Evolutionary conservation across 2,329 filamentous ascomycete genomes (phyloP), one percentile per base, ranked within the genome.

Genomic region (Madurella fahalii): DNA sequence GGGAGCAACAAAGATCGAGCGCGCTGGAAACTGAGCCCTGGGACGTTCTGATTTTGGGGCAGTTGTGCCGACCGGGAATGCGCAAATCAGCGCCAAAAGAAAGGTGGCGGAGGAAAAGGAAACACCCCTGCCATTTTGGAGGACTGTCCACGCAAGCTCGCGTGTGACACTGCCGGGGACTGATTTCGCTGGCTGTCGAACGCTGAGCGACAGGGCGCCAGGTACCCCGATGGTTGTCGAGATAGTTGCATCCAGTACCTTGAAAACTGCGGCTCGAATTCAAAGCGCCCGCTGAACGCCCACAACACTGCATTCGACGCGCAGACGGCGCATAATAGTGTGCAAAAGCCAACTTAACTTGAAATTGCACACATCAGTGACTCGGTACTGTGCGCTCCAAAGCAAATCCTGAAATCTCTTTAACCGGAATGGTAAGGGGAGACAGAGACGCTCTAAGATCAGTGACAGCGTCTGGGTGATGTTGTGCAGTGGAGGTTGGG

Each of bases 201-300:
- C 53, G 40, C 56, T 56, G 56, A 51, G 48, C 18, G 18, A 52
- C 42, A 52, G 53, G 47, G 40, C 45, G 30, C 40, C 41, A 54
- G 50, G 56, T 56, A 58, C 53, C 58, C 46, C n/a, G 37, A 31
- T 43, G 39, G n/a, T 20, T 45, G 47, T 50, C 48, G 45, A 51
- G 40, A 56, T 53, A 53, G 53, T 20, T 53, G 48, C 53, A 56
- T 42, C 49, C 51, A 34, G 58, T 61, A 58, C 49, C 40, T 53
- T 25, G 17, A 45, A 43, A 61, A 61, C 58, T 58, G 58, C 18
- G 7, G 17, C 20, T 31, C 42, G 13, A 44, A 18, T 25, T 48
- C 41, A 17, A 44, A 39, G 32, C 32, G 18, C 40, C 17, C 45
- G 15, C 34, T 31, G n/a, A 42, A 47, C 17, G 4, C 15, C 31